These are phyloP conservation scores for Populus deltoides DNA, from an alignment of 345 rosid genomes.

Conservation along the genomic window DNA sequence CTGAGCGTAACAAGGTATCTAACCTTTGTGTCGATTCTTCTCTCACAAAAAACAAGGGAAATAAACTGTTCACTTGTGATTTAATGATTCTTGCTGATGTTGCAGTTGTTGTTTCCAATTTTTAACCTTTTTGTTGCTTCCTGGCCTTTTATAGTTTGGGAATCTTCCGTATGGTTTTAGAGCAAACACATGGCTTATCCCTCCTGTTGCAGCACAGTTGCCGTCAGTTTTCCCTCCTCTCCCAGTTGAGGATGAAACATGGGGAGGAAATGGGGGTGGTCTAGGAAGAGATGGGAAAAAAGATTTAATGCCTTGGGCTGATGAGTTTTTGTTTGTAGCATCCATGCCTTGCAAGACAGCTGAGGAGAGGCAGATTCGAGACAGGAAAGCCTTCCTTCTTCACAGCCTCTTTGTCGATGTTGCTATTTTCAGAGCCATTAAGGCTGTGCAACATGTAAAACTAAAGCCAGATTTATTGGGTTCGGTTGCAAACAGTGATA, in stretches of 20 bases:
- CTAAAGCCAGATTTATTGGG: constrained; percentile 31
- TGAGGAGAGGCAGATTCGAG: constrained; percentile 91
- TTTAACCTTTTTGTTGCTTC: not conserved
- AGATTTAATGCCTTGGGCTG: constrained; percentile 23
- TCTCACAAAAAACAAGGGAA: not conserved
- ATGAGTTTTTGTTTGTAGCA: constrained; percentile 65
- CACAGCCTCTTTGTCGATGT: constrained; percentile 90
- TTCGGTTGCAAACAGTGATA: constrained; percentile 28
- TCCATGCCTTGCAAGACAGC: constrained; percentile 89
- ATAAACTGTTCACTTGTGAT: constrained; percentile 2
- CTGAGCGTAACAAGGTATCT: constrained; percentile 87
- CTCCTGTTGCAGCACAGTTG: constrained; percentile 72
- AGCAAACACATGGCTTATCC: constrained; percentile 96
- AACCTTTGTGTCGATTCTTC: not conserved
- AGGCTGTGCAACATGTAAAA: constrained; percentile 63
- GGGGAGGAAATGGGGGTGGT: constrained; percentile 98
- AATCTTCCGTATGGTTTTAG: constrained; percentile 97
- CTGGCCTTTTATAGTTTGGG: constrained; percentile 62
- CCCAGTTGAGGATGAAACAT: constrained; percentile 79
- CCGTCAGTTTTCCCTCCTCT: constrained; percentile 70
- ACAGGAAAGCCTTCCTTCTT: constrained; percentile 92
- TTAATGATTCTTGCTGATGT: not conserved
- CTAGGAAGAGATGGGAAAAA: constrained; percentile 33
- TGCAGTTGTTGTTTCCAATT: not conserved
- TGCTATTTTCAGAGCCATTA: constrained; percentile 80